Percentiles rank a stretch among this genome's conserved stretches.
phyloP scores from a whole-genome alignment of 1,284 basidiomycete genomes.

The Fomitopsis schrenkii region DNA sequence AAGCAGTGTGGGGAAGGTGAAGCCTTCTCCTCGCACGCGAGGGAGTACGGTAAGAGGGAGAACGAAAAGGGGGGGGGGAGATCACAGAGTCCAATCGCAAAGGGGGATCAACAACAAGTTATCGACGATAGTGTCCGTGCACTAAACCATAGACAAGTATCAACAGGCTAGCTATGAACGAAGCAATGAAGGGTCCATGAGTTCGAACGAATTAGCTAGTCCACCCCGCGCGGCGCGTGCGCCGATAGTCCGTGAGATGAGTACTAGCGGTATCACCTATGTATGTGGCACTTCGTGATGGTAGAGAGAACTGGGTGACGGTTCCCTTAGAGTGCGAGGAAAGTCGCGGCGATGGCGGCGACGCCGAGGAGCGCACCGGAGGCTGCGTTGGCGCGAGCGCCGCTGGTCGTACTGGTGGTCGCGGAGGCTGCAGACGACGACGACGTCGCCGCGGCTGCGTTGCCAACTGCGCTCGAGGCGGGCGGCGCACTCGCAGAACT shows the following conservation, averaged over 20 bases:
- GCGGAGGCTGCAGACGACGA: conserved; percentile 23
- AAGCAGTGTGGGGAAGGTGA: conserved; percentile 11
- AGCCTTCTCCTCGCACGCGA: conserved; percentile 34
- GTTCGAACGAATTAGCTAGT: conserved; percentile 2
- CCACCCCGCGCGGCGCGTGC: conserved; percentile 1
- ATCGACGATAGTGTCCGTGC: conserved; percentile 19
- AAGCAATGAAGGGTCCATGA: background rate
- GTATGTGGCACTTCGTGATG: background rate
- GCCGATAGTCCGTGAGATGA: conserved; percentile 2
- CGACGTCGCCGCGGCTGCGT: conserved; percentile 24
- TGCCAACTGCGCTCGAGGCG: conserved; percentile 23
- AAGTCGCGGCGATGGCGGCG: conserved; percentile 46
- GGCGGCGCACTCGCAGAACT: conserved; percentile 1
- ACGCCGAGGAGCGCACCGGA: conserved; percentile 46
- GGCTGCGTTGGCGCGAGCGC: conserved; percentile 45
- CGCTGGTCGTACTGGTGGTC: conserved; percentile 30
- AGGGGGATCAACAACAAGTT: conserved; percentile 1
- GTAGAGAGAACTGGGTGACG: background rate
- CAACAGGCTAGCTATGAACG: conserved; percentile 3
- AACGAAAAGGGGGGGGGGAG: conserved; percentile 8
- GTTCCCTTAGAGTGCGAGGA: conserved; percentile 49
- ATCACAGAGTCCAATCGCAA: conserved; percentile 19
- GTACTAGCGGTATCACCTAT: conserved; percentile 3
- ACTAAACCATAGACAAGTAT: conserved; percentile 7
- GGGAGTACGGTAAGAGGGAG: conserved; percentile 19